phyloP scores from a whole-genome alignment of 768 basidiomycete genomes.

The Serendipita indica region DNA sequence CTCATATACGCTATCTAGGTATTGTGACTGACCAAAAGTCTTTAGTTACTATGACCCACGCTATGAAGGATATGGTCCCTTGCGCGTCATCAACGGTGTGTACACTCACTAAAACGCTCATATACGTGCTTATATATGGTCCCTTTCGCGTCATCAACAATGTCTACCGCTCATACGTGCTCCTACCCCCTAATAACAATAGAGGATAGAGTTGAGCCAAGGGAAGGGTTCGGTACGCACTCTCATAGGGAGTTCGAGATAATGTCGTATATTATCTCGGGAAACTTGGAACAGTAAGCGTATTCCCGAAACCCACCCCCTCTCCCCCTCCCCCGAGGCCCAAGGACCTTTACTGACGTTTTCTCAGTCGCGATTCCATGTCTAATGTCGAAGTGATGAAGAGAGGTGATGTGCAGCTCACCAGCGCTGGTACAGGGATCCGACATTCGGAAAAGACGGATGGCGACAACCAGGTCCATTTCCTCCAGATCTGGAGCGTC shows the following conservation, averaged over 20 bases:
- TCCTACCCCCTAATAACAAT: no score
- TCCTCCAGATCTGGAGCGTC: constrained; percentile 56
- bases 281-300: constrained; percentile 70
- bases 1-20: not conserved
- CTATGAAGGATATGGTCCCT: constrained; percentile 49
- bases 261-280: constrained; percentile 72
- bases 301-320: not conserved
- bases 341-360: not conserved
- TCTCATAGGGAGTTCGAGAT: constrained; percentile 79
- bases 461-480: constrained; percentile 35
- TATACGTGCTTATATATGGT: no score
- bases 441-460: constrained; percentile 58
- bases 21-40: not conserved
- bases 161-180: no score
- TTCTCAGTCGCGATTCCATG: constrained; percentile 71
- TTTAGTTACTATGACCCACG: constrained; percentile 43
- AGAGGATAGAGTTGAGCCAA: constrained; percentile 68
- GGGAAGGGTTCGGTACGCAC: constrained; percentile 76
- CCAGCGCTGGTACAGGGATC: constrained; percentile 85
- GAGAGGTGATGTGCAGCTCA: constrained; percentile 82
- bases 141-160: constrained; percentile 80
- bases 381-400: constrained; percentile 78
- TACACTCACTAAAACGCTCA: no score
- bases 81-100: constrained; percentile 90
- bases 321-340: not conserved